These are phyloP conservation scores for Rhynchospora pubera DNA, from an alignment of 176 grass and related monocot genomes.

Conservation along the genomic window DNA sequence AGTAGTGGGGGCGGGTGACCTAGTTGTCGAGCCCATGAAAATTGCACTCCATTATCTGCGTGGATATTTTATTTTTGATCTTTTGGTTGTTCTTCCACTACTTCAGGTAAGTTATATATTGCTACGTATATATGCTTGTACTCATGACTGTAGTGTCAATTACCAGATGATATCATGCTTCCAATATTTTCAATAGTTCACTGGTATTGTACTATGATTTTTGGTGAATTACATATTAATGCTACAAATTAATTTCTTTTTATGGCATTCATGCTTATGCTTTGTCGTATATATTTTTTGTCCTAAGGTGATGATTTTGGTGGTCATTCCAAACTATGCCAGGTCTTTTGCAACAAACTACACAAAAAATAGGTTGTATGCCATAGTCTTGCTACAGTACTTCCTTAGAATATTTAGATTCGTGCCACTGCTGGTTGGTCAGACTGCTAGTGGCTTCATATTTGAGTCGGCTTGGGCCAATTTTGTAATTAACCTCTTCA, in stretches of 20 bases:
- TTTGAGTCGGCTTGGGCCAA: slow-evolving; percentile 96
- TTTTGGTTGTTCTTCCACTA: slow-evolving; percentile 84
- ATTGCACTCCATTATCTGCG: slow-evolving; percentile 71
- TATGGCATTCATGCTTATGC: not conserved
- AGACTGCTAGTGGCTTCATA: slow-evolving; percentile 90
- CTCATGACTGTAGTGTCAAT: not conserved
- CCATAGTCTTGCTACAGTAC: slow-evolving; percentile 90
- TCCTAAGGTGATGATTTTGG: slow-evolving; percentile 87
- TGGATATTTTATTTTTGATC: slow-evolving; percentile 79
- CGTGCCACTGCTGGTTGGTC: slow-evolving; percentile 71
- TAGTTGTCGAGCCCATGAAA: slow-evolving; percentile 80
- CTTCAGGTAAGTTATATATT: slow-evolving; percentile 51
- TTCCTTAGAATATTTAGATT: slow-evolving; percentile 84
- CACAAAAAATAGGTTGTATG: slow-evolving; percentile 84
- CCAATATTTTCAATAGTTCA: no score
- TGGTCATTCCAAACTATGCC: slow-evolving; percentile 69
- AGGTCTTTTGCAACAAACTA: slow-evolving; percentile 71
- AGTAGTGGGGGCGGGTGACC: slow-evolving; percentile 82
- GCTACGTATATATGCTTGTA: not conserved
- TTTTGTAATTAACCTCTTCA: slow-evolving; percentile 94
- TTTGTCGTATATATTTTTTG: slow-evolving; percentile 11
- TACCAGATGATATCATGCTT: not conserved
- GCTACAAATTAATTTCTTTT: not conserved
- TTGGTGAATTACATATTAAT: not conserved
- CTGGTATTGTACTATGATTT: not conserved